phyloP scores from a whole-genome alignment of 148 eudicot species.

The Pouteria glomerata region DNA sequence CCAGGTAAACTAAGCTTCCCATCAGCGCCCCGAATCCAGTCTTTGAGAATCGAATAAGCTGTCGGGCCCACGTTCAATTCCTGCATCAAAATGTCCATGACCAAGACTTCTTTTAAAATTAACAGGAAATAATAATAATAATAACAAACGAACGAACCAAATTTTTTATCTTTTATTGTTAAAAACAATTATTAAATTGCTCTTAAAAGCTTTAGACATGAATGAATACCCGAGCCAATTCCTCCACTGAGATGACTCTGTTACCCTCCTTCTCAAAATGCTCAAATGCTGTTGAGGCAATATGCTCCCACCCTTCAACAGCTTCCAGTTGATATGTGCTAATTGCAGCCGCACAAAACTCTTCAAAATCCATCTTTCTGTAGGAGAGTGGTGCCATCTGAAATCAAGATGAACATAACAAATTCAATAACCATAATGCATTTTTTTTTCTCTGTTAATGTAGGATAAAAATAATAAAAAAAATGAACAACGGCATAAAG shows the following conservation, averaged over 20 bases:
- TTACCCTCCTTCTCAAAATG: slow-evolving; percentile 61
- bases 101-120: neutral
- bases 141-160: neutral
- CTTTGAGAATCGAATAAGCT: slow-evolving; percentile 45
- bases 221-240: slow-evolving; percentile 50
- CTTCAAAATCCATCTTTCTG: slow-evolving; percentile 60
- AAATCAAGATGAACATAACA: neutral
- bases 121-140: neutral
- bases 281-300: slow-evolving; percentile 48
- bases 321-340: slow-evolving; percentile 63
- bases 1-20: slow-evolving; percentile 61
- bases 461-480: too few species aligned
- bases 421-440: neutral
- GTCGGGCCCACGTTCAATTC: slow-evolving; percentile 57
- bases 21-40: slow-evolving; percentile 56
- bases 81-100: slow-evolving; percentile 21
- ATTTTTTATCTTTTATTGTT: too few species aligned
- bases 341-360: slow-evolving; percentile 70
- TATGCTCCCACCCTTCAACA: slow-evolving; percentile 53
- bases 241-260: slow-evolving; percentile 51
- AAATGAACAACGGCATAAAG: neutral
- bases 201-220: neutral
- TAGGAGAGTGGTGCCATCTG: slow-evolving; percentile 67
- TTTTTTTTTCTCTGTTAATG: neutral
- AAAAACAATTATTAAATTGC: neutral